A percentile compares a stretch with the other conserved stretches of the same genome.
These are phyloP conservation scores for Cladosporium sphaerospermum DNA, from an alignment of 2,329 filamentous ascomycete genomes.

Conservation along the genomic window DNA sequence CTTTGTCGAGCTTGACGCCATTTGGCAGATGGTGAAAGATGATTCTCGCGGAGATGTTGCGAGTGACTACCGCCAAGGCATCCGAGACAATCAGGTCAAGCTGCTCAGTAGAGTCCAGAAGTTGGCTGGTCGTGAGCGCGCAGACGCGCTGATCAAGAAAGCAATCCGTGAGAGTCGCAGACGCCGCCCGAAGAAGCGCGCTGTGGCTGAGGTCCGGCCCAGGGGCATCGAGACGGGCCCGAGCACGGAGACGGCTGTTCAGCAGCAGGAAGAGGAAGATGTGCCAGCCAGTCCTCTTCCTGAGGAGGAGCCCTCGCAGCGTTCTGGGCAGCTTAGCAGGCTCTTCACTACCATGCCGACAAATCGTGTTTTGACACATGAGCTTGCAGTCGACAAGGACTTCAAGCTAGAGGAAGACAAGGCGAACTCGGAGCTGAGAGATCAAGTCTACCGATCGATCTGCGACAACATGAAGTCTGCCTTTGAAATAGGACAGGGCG, in stretches of 20 bases:
- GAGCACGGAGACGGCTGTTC: conserved; percentile 14
- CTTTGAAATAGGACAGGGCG: conserved; percentile 59
- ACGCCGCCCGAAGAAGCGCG: conserved; percentile 57
- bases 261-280: conserved; percentile 18
- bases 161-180: conserved; percentile 67
- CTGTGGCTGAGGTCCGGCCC: conserved; percentile 63
- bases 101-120: conserved; percentile 74
- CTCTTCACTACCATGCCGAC: conserved; percentile 59
- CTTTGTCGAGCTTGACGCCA: conserved; percentile 77
- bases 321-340: conserved; percentile 43
- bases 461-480: conserved; percentile 56
- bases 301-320: conserved; percentile 20
- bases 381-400: conserved; percentile 72
- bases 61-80: conserved; percentile 71
- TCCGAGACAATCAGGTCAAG: conserved; percentile 73
- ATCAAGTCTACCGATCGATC: conserved; percentile 54
- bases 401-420: conserved; percentile 58
- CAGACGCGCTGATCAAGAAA: conserved; percentile 66
- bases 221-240: conserved; percentile 44
- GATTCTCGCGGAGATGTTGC: conserved; percentile 67
- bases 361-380: conserved; percentile 70
- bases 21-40: conserved; percentile 77
- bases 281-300: conserved; percentile 12
- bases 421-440: conserved; percentile 51
- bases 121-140: conserved; percentile 64